Evolutionary conservation across 2,329 filamentous ascomycete species (phyloP).

Genomic region (Fusarium piperis): DNA sequence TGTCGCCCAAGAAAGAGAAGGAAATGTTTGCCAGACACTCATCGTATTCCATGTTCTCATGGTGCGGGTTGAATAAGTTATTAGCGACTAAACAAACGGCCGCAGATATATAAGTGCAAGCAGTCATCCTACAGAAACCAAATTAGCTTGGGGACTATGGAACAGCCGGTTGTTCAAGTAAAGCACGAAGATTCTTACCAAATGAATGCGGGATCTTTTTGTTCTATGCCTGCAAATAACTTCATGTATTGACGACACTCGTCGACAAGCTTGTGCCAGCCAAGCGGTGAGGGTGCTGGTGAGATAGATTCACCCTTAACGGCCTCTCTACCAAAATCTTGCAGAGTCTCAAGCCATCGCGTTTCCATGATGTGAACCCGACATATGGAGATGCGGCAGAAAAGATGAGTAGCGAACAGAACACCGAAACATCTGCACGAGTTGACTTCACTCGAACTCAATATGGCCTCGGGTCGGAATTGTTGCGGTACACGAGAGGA

Average conservation of each 20-base stretch:
- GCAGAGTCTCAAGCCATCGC: neutral
- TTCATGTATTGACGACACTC: neutral
- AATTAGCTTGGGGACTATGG: neutral
- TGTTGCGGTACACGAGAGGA: neutral
- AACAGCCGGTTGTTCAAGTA: neutral
- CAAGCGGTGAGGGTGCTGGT: neutral
- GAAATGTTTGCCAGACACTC: neutral
- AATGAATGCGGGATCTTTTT: neutral
- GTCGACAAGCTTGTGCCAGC: neutral
- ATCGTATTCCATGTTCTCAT: neutral
- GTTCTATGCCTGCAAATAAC: neutral
- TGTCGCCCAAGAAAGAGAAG: neutral
- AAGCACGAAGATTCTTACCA: neutral
- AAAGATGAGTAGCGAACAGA: conserved; percentile 12
- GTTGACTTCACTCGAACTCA: neutral
- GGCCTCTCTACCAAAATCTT: neutral
- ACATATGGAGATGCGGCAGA: neutral
- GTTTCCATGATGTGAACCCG: neutral
- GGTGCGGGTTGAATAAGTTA: neutral
- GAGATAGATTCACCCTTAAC: rapidly evolving
- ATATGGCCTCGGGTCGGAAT: neutral
- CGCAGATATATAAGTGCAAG: neutral
- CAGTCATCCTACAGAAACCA: conserved; percentile 3
- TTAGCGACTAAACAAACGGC: conserved; percentile 4
- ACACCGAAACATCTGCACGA: neutral